Evolutionary conservation across 2,329 filamentous ascomycete genomes (phyloP), one percentile per base, ranked within the genome.

Genomic region (Ploettnerulaceae sp.): DNA sequence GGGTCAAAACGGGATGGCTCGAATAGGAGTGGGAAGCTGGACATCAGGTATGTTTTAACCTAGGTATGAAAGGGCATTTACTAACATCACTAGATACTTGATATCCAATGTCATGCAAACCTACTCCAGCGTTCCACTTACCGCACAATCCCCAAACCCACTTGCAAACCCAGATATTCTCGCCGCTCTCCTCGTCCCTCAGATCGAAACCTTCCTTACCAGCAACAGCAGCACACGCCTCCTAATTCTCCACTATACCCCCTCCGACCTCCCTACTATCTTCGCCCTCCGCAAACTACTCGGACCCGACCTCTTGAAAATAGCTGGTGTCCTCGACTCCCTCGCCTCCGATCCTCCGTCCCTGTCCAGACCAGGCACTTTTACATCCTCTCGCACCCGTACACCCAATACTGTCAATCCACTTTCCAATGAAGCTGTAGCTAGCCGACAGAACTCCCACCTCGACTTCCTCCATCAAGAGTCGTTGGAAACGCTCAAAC

Each of bases 31-130:
- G 77, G 75, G 12, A 71, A 73, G 28, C 60, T 83, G n/a, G 76
- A 82, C 57, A 66, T 83, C 22, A 71, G 76, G 76, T 81, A 66
- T 49, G 69, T 56, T 39, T 12, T 25, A 37, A 18, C 11, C 3
- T 36, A 1, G 9, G 15, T 3, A 7, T 3, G 14, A 28, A 18
- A 20, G 9, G 11, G 9, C 24, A 7, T 7, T 14, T 31, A 32
- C 51, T 49, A 20, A 35, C 1, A 34, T 37, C 15, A 3, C 7
- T 22, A 81, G 79, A 52, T 82, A 79, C 54, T 68, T 84, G 39
- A 73, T 82, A 44, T 73, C 73, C 54, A 80, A 73, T 52, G 76
- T 75, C 4, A 78, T 82, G 72, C 78, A 82, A 59, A 67, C 71
- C 0, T 76, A 75, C 52, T 50, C 35, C 14, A 76, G 72, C 4